Base-by-base conservation (phyloP, 495 filamentous ascomycete genomes). In the Thozetella sp. region DNA sequence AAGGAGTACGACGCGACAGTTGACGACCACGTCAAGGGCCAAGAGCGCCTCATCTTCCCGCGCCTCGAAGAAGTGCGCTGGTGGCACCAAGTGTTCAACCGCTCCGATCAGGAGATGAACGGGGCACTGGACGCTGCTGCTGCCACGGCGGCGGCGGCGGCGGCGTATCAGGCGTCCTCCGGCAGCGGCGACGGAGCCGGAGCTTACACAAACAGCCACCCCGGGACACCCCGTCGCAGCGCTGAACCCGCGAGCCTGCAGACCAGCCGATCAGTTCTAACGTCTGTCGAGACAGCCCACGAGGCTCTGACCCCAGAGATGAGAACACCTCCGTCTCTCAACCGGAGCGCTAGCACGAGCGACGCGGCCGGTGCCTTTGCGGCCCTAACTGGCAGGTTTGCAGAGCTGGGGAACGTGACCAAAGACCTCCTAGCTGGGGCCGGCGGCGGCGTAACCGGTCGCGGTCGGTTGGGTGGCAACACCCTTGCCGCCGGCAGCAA, bases 81-180 rank as follows among this genome's bases (percentile, higher is more conserved):
- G 96, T 99, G 96, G 96, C 80, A 83, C 57, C 93, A 96, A 63
- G 75, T 89, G 0, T 99, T 97, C 76, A 90, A 90, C 53, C 83
- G 93, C 27, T 84, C 86, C 22, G 92, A 96, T 68, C 82, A 83
- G 9, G 96, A 99, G 66, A 99, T 99, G 96, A 99, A 99, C 70
- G 87, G 87, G 1, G 79, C 81, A 26, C 63, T 77, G 1, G 80
- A 83, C 54, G 67, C 76, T 19, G 76, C 76, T 0, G 63, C 69
- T 1, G 68, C 67, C 3, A 70, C 72, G 22, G 67, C 67, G 11
- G 73, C 74, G 51, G 64, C 69, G 22, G 65, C 68, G 0, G 65
- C 66, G 3, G 63, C 66, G 0, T 70, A 69, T n/a, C 63, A 65
- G 56, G 22, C 62, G 11, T 62, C 63, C 12, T 63, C 71, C 1